Evolutionary conservation across 176 grass and related monocot genomes (phyloP).

Genomic region (Musa schizocarpa): DNA sequence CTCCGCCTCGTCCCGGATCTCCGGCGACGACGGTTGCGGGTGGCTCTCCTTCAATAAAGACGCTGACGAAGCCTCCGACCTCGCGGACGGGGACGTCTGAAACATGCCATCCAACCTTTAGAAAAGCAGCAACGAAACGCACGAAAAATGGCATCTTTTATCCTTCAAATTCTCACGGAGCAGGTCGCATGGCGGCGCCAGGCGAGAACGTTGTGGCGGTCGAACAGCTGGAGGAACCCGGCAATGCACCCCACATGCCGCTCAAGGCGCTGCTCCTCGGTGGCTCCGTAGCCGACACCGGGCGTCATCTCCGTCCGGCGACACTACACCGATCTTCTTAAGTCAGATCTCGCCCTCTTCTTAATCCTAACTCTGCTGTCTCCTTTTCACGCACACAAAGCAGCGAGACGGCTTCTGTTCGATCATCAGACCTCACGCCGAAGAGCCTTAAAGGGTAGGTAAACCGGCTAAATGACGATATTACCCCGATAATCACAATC

Average conservation of each 20-base stretch:
- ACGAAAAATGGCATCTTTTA: too few relatives aligned
- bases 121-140: neutral
- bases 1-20: neutral
- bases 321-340: neutral
- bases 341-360: neutral
- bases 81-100: slow-evolving; percentile 69
- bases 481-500: neutral
- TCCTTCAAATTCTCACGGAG: neutral
- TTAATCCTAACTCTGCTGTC: neutral
- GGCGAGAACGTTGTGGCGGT: slow-evolving; percentile 37
- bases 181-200: slow-evolving; percentile 4
- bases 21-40: slow-evolving; percentile 25
- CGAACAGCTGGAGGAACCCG: slow-evolving; percentile 70
- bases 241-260: slow-evolving; percentile 70
- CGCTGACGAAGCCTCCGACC: slow-evolving; percentile 41
- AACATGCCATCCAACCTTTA: neutral
- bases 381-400: neutral
- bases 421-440: neutral
- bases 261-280: slow-evolving; percentile 39
- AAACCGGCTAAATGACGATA: neutral
- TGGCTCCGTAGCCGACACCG: slow-evolving; percentile 12
- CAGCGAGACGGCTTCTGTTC: neutral
- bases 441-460: neutral
- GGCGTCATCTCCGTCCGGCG: neutral
- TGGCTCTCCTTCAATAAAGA: slow-evolving; percentile 21